phyloP scores from a whole-genome alignment of 345 rosid genomes.

The Eucalyptus caleyi region DNA sequence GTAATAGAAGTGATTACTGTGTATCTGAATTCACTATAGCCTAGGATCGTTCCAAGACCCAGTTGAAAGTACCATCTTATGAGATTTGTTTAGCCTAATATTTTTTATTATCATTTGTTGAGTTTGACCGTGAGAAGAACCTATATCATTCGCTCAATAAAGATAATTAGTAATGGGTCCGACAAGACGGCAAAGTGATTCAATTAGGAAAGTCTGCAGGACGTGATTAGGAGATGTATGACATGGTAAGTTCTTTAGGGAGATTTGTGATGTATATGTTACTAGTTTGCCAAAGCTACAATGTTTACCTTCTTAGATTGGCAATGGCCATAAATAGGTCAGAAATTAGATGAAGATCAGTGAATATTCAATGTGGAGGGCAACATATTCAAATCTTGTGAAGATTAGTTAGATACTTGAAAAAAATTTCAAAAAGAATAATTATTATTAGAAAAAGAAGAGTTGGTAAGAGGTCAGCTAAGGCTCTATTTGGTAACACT shows the following conservation, averaged over 20 bases:
- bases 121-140: background rate
- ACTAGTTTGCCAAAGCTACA: background rate
- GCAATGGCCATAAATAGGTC: background rate
- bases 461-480: background rate
- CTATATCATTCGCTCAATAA: background rate
- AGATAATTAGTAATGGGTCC: background rate
- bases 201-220: background rate
- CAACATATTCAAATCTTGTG: background rate
- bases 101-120: background rate
- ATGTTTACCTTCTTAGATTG: background rate
- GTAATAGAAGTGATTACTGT: background rate
- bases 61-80: background rate
- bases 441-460: background rate
- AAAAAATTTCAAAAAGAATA: background rate
- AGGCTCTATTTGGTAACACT: too few relatives aligned
- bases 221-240: background rate
- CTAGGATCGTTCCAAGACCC: background rate
- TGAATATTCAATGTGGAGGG: background rate
- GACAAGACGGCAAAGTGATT: background rate
- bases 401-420: background rate
- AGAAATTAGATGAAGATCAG: background rate
- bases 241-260: rapidly evolving
- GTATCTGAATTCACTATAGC: background rate
- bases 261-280: background rate
- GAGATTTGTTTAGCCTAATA: background rate